Evolutionary conservation across 148 eudicot species (phyloP), one percentile per base, ranked within the genome.

Genomic region (Dysphania ambrosioides): DNA sequence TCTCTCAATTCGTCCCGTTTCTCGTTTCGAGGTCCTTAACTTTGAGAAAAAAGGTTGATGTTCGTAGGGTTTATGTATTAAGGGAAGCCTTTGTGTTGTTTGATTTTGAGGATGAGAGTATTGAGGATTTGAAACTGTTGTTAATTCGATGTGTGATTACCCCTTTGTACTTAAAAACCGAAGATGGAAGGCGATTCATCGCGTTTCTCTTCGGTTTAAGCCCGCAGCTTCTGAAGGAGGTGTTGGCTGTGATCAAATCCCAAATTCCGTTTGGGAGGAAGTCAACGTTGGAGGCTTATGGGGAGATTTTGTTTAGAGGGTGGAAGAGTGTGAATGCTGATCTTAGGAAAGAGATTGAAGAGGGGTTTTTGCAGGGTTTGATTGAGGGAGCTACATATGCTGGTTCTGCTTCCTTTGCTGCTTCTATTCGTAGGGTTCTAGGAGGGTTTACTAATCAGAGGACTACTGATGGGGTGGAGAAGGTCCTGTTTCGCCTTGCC

Each of bases 91-190:
- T 95, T 75, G 21, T 68, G 72, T 74, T 90, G 80, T 90, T 95
- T 72, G 99, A 95, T 87, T 95, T 90, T 64, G 99, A 95, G 77
- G 97, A 95, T 80, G 96, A 90, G 82, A 90, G 97, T 75, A 92
- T 92, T 34, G 97, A 90, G 79, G 99, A 92, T 35, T 76, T 95
- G 80, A 95, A 87, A 63, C 40, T 86, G 64, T 79, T 95, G 83
- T 74, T 95, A 4, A 81, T 90, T 35, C 75, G 97, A 32, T 95
- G 99, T 77, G 79, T 87, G 78, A 90, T 95, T 21, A 69, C 86
- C 5, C 97, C 99, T 1, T 79, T 92, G 88, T 95, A 87, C 76
- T 75, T 95, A 75, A 92, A 92, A 23, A 89, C 86, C 1, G 99
- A 95, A 24, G 99, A 90, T 49, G 99, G 99, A 38, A 84, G 82